Evolutionary conservation across 1,284 basidiomycete species (phyloP), one percentile per base, ranked within the genome.

Genomic region (Pseudozyma pruni): DNA sequence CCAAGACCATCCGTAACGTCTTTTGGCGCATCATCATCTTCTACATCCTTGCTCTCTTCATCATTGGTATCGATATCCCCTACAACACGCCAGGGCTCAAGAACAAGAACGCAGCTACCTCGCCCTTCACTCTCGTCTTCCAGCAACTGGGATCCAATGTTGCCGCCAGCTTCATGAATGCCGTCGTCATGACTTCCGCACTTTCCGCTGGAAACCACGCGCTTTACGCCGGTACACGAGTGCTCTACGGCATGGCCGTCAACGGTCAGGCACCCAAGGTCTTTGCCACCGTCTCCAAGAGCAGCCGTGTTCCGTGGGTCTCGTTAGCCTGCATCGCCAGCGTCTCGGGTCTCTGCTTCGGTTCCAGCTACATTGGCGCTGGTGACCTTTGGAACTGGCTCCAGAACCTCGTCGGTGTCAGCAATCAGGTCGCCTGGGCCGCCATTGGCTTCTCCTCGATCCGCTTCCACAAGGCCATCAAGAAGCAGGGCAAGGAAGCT

Each of bases 191-290:
- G 59, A 88, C 89, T 17, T 91, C 91, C 2, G 93, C 92, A 2
- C 90, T 90, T 87, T 93, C 91, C 10, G 91, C 92, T 9, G 91
- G 90, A 6, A 90, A 89, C 44, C 90, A 90, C 71, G 90, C 93
- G 72, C 82, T 94, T 45, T 95, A 91, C 83, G 90, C 89, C 2
- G 89, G 88, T 10, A 93, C 90, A 7, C 90, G 93, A 75, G 90
- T 68, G 72, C 75, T 72, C 35, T 89, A 93, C 81, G 90, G 90
- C 39, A 86, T 95, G 59, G 89, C 92, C 14, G 81, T 86, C 8
- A 85, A 88, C 20, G 89, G 90, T 0, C 91, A 92, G 74, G 92
- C 92, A 0, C 93, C 92, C 8, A 69, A 67, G 27, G 52, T 93
- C 56, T 93, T 96, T 83, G 74, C 86, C 42, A 87, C 84, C 75